A percentile compares a stretch with the other conserved stretches of the same genome.
phyloP scores from a whole-genome alignment of 257 asterid genomes.

The Sherardia arvensis region DNA sequence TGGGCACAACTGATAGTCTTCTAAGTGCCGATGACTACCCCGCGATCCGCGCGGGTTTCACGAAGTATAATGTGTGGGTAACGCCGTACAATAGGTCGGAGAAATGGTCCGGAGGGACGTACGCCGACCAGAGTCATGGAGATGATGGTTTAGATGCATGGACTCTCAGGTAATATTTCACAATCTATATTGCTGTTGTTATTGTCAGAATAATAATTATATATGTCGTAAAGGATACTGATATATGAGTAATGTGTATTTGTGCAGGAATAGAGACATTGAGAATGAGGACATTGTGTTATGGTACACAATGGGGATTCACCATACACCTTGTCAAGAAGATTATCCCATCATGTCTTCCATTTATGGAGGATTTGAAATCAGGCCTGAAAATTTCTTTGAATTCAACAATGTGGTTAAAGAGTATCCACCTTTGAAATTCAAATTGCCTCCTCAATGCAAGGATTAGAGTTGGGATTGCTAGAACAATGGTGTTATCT shows the following conservation, averaged over 20 bases:
- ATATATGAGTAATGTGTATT: background rate
- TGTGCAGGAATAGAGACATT: conserved; percentile 54
- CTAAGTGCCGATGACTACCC: conserved; percentile 48
- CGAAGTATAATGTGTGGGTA: conserved; percentile 53
- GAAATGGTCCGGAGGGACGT: conserved; percentile 77
- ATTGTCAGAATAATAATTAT: background rate
- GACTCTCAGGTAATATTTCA: conserved; percentile 3
- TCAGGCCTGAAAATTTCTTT: conserved; percentile 49
- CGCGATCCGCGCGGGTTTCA: conserved; percentile 50
- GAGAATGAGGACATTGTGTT: conserved; percentile 74
- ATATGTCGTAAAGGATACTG: background rate
- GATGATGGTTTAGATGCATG: background rate
- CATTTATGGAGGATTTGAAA: conserved; percentile 11
- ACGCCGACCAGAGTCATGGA: conserved; percentile 48
- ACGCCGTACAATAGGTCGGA: conserved; percentile 44
- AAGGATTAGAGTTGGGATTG: background rate
- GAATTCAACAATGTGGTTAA: conserved; percentile 46
- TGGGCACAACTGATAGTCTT: conserved; percentile 26
- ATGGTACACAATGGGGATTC: conserved; percentile 82
- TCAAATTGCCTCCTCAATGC: conserved; percentile 1
- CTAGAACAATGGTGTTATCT: too few species aligned
- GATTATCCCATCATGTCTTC: conserved; percentile 31
- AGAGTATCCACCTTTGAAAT: conserved; percentile 6
- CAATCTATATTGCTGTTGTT: background rate
- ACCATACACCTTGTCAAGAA: conserved; percentile 77